Percentiles rank a stretch among this genome's conserved stretches.
These are phyloP conservation scores for Neurospora pannonica DNA, from an alignment of 495 filamentous ascomycete genomes.

Conservation along the genomic window DNA sequence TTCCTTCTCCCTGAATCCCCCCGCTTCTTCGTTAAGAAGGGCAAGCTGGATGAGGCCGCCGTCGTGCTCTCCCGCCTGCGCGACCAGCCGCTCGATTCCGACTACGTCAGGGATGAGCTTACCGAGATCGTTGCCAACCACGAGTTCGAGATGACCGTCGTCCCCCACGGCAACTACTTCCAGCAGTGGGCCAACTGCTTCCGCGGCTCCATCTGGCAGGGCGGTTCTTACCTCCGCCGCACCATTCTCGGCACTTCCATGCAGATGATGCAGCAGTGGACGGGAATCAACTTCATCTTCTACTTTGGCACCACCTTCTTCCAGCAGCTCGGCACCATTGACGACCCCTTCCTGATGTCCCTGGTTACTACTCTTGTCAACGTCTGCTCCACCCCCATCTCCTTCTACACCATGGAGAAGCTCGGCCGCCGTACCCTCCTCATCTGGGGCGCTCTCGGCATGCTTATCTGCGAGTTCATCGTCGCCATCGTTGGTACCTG, in stretches of 20 bases:
- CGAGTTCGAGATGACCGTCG: slow-evolving; percentile 60
- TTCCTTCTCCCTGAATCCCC: slow-evolving; percentile 65
- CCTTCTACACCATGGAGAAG: slow-evolving; percentile 73
- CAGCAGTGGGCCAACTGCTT: slow-evolving; percentile 57
- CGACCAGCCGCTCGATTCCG: slow-evolving; percentile 53
- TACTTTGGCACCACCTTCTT: slow-evolving; percentile 81
- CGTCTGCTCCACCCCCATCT: slow-evolving; percentile 66
- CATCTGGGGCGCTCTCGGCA: slow-evolving; percentile 64
- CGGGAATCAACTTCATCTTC: slow-evolving; percentile 76
- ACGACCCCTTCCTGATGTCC: slow-evolving; percentile 67
- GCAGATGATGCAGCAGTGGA: slow-evolving; percentile 64
- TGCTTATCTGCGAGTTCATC: slow-evolving; percentile 77
- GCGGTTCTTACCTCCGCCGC: slow-evolving; percentile 51
- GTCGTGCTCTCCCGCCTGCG: slow-evolving; percentile 55
- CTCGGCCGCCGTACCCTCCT: slow-evolving; percentile 70
- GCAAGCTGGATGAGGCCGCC: slow-evolving; percentile 51
- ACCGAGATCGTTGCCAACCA: slow-evolving; percentile 75
- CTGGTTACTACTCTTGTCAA: slow-evolving; percentile 80
- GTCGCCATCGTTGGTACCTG: slow-evolving; percentile 63
- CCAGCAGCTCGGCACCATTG: slow-evolving; percentile 57
- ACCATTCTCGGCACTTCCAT: slow-evolving; percentile 62
- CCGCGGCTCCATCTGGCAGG: slow-evolving; percentile 44
- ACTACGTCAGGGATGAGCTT: slow-evolving; percentile 56
- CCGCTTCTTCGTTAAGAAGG: slow-evolving; percentile 66
- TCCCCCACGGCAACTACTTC: slow-evolving; percentile 53